Percentiles rank a stretch among this genome's conserved stretches.
Conservation (phyloP, 306 rosid species). For the Abrus pulchellus region DNA sequence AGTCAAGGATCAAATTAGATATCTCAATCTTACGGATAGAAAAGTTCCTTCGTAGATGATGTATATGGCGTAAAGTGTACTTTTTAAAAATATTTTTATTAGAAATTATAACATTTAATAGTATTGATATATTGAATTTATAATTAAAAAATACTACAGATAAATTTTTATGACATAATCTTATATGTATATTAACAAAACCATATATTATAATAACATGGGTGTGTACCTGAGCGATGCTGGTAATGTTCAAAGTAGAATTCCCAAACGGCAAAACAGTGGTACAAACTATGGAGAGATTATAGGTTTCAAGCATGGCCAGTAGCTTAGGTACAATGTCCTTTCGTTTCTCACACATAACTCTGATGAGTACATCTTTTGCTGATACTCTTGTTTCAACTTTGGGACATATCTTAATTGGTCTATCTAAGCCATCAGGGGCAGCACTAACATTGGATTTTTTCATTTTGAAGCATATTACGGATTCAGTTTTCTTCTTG, state of each 20-base stretch:
- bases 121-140: too few relatives aligned
- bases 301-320: constrained; percentile 24
- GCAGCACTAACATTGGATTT: background rate
- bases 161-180: too few relatives aligned
- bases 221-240: background rate
- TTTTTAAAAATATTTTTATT: too few relatives aligned
- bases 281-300: background rate
- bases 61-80: too few relatives aligned
- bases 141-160: too few relatives aligned
- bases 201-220: too few relatives aligned
- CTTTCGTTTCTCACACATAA: constrained; percentile 17
- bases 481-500: background rate
- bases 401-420: background rate
- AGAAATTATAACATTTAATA: too few relatives aligned
- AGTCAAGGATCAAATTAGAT: too few relatives aligned
- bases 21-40: too few relatives aligned
- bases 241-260: background rate
- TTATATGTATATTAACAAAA: too few relatives aligned
- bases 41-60: too few relatives aligned
- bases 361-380: constrained; percentile 27
- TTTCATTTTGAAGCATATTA: background rate
- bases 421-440: background rate
- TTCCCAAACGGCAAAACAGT: constrained; percentile 16
- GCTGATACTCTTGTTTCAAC: constrained; percentile 3
- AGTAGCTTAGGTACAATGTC: background rate